Evolutionary conservation across 805 yeast species (phyloP), one percentile per base, ranked within the genome.

Genomic region (Isabelozyma rhagii): DNA sequence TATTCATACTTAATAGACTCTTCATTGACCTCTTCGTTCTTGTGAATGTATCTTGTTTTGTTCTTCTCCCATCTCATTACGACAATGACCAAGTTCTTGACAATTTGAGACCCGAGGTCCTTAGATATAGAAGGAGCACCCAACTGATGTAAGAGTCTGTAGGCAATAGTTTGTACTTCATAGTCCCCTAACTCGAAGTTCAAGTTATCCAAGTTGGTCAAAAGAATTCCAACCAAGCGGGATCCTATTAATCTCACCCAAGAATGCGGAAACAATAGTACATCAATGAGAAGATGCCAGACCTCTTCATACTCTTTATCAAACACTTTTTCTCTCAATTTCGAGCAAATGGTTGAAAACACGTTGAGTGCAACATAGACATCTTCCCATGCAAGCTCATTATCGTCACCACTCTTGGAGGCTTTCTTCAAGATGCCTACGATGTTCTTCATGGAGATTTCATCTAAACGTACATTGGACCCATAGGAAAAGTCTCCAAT

Each of bases 181-280:
- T 71, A 67, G 21, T 69, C 69, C 2, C 70, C 53, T 2, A 73
- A 27, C 18, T 55, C 58, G 41, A 83, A 72, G 3, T 68, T 54
- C 36, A 72, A 50, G 13, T 61, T 57, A 36, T 71, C 68, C 42
- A 69, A 44, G 46, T 77, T 73, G 8, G 77, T 59, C 49, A 88
- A 69, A 45, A 87, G 61, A 1, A 67, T 59, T 1, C 85, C 84
- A 39, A 84, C 63, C 34, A 89, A 69, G 47, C 92, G 74, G 6
- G 85, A 69, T 1, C 96, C 72, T 5, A 79, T 69, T 51, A 87
- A 73, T 58, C 97, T 81, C 6, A 92, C 87, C 98, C 98, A 92
- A 1, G 94, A 77, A 66, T 92, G 97, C 2, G 97, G 97, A 63
- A 81, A 92, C 46, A 92, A 71, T 47, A 91, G 73, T 28, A 83